phyloP scores from a whole-genome alignment of 306 rosid genomes.

The Fragaria nilgerrensis region DNA sequence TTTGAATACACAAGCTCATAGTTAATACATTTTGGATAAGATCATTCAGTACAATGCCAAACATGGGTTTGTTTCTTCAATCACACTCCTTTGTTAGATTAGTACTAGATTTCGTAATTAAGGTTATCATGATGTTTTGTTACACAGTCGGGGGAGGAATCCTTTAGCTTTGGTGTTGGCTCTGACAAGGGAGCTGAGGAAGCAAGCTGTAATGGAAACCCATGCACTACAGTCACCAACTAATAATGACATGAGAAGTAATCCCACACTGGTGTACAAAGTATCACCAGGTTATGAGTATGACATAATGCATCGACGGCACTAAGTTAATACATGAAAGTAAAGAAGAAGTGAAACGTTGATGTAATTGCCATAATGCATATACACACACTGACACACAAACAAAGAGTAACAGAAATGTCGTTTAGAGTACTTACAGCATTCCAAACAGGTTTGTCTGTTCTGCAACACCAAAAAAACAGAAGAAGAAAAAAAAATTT shows the following conservation, averaged over 20 bases:
- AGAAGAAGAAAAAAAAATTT: constrained; percentile 1
- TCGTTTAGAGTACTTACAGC: constrained; percentile 64
- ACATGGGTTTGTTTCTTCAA: no score
- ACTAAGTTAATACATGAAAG: background rate
- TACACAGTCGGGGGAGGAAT: no score
- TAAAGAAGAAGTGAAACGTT: background rate
- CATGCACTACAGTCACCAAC: background rate
- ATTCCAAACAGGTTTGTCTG: constrained; percentile 83
- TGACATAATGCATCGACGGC: background rate
- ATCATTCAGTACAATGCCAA: no score
- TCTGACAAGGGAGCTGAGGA: no score
- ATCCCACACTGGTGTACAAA: background rate
- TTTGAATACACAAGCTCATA: background rate
- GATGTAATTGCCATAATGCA: background rate
- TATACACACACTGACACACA: background rate
- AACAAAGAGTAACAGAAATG: background rate
- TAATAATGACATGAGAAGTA: background rate
- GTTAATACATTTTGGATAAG: background rate
- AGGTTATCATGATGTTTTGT: no score
- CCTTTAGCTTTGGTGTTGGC: no score
- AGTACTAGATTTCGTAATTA: no score
- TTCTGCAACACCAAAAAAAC: constrained; percentile 53
- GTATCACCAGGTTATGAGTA: background rate
- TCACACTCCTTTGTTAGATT: no score
- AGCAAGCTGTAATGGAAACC: background rate